These are phyloP conservation scores for Meyerozyma sp. DNA, from an alignment of 1,139 yeast species.

Conservation along the genomic window DNA sequence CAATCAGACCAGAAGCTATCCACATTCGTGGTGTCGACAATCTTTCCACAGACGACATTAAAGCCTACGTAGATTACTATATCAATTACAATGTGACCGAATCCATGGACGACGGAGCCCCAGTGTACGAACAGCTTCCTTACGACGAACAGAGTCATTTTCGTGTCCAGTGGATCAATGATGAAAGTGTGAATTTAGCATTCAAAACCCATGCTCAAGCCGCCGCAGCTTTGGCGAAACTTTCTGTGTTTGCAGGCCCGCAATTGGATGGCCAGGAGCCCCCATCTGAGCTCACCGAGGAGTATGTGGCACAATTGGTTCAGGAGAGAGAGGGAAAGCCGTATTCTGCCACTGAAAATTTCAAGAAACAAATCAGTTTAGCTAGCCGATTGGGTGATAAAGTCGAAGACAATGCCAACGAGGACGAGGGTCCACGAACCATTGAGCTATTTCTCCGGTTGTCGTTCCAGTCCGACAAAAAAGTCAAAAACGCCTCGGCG, in stretches of 20 bases:
- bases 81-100: constrained; percentile 26
- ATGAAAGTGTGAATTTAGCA: constrained; percentile 50
- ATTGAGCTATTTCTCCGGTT: constrained; percentile 42
- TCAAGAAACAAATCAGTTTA: constrained; percentile 30
- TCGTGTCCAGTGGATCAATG: constrained; percentile 68
- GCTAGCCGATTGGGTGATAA: constrained; percentile 23
- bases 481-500: constrained; percentile 53
- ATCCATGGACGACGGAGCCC: constrained; percentile 10
- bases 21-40: constrained; percentile 62
- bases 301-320: constrained; percentile 19
- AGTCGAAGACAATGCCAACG: constrained; percentile 14
- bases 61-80: constrained; percentile 47
- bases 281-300: constrained; percentile 10
- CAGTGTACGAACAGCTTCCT: constrained; percentile 21
- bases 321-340: constrained; percentile 35
- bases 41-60: constrained; percentile 60
- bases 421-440: constrained; percentile 24
- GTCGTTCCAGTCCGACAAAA: constrained; percentile 51
- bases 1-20: constrained; percentile 46
- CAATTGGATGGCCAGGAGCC: constrained; percentile 5
- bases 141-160: constrained; percentile 29
- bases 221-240: constrained; percentile 28
- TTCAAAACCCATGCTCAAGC: constrained; percentile 45
- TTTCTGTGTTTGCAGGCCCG: constrained; percentile 22
- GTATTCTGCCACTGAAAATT: constrained; percentile 32